Evolutionary conservation across 1,284 basidiomycete genomes (phyloP).

Genomic region (Cutaneotrichosporon sp.): DNA sequence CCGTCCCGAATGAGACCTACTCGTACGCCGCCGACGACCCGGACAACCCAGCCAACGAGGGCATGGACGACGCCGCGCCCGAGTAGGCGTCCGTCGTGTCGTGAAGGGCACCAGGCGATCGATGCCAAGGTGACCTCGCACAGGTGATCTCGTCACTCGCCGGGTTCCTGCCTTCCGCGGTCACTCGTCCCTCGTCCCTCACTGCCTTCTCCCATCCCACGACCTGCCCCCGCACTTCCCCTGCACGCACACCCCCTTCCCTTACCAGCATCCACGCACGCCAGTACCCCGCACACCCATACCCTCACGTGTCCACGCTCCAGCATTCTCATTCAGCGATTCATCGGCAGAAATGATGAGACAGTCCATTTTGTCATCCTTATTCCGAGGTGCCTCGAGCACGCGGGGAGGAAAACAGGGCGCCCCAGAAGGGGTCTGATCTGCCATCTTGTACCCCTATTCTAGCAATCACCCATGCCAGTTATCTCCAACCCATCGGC

Average conservation of each 20-base stretch:
- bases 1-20: slow-evolving; percentile 51
- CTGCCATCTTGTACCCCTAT: slow-evolving; percentile 7
- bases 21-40: slow-evolving; percentile 36
- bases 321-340: no score
- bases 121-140: no score
- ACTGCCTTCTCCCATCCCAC: neutral
- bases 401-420: slow-evolving; percentile 15
- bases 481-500: neutral
- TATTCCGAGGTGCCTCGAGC: slow-evolving; percentile 14
- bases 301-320: neutral
- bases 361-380: slow-evolving; percentile 25
- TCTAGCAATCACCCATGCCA: neutral
- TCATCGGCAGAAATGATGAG: slow-evolving; percentile 24
- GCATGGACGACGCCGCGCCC: slow-evolving; percentile 5
- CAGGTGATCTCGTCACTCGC: neutral
- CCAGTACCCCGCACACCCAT: neutral
- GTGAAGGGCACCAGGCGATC: neutral
- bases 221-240: neutral
- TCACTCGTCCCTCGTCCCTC: neutral
- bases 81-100: slow-evolving; percentile 1
- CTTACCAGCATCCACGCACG: no score
- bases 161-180: no score
- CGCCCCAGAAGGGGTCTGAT: slow-evolving; percentile 22
- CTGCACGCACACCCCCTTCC: no score
- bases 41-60: slow-evolving; percentile 5